Base-by-base conservation (phyloP, 2,329 filamentous ascomycete species). In the Alternaria sp. region DNA sequence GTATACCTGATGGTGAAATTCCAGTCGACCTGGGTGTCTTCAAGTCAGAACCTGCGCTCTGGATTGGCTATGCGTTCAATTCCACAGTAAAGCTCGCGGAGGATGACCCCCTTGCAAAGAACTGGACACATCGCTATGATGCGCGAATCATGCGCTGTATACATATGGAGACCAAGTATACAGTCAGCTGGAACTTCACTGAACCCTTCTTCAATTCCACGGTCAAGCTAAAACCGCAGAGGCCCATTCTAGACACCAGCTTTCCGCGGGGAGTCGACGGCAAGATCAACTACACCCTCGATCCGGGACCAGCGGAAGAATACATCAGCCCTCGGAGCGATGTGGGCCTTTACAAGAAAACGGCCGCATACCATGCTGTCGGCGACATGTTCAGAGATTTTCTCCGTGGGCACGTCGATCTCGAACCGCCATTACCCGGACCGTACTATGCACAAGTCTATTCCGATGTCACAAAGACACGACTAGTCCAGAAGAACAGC, bases 391-490 rank as follows among this genome's bases (percentile, higher is more conserved):
- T 80, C 7, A 73, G 78, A 2, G 52, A 67, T 1, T 80, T 79
- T 26, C 67, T 80, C 1, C 57, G 67, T 1, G 77, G 77, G 3
- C 68, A 69, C 5, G 69, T 80, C 11, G 76, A 76, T 46, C 52
- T 79, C 10, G 71, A 74, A 8, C 59, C 74, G 6, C 71, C 69
- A 5, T 55, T 69, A 3, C 76, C 72, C 1, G 77, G 72, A 25
- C 77, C 73, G 3, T 70, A 67, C 13, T 77, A 73, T 23, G 50
- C 74, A 15, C 68, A 69, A 11, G 69, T 74, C 3, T 64, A 71
- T 40, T 76, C 74, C 4, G 74, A 81, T 5, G 77, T 81, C 17
- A 75, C 81, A 8, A 81, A 82, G 61, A 85, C 83, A 1, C 76
- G 77, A n/a, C 74, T 86, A 1, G 74, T 85, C 17, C 72, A 81